Percentiles rank a stretch among this genome's conserved stretches.
Conservation (phyloP, 169 alveolate species). For the Prorocentrum cordatum region DNA sequence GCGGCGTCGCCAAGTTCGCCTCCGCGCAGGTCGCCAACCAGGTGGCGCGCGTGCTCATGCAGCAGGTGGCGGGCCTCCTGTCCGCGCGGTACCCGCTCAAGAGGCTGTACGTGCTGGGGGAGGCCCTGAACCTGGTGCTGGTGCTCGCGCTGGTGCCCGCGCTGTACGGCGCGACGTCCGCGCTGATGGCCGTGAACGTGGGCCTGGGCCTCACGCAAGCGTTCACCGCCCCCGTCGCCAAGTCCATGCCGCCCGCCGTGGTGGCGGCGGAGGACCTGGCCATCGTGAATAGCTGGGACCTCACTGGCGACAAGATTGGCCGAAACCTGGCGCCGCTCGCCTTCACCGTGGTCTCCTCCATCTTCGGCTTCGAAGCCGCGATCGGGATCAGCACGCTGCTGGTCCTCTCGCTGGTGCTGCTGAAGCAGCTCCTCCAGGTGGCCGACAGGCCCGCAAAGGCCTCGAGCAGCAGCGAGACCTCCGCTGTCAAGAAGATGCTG, state of each 20-base stretch:
- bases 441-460: background rate
- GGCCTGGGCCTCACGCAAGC: background rate
- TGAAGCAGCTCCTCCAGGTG: background rate
- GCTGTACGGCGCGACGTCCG: background rate
- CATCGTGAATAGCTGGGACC: background rate
- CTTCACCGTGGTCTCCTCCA: background rate
- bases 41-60: background rate
- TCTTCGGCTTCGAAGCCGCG: background rate
- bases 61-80: background rate
- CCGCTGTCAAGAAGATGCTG: no score
- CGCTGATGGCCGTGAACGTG: background rate
- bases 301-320: background rate
- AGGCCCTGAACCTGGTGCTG: background rate
- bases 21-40: background rate
- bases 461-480: no score
- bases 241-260: background rate
- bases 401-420: background rate
- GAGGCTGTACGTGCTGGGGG: background rate
- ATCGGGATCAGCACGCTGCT: background rate
- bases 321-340: background rate
- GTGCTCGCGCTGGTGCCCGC: background rate
- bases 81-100: background rate
- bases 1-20: background rate
- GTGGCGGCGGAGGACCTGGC: background rate
- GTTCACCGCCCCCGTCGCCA: background rate